Percentiles rank a stretch among this genome's conserved stretches.
phyloP scores from a whole-genome alignment of 805 yeast genomes.

The Myxozyma melibiosi region DNA sequence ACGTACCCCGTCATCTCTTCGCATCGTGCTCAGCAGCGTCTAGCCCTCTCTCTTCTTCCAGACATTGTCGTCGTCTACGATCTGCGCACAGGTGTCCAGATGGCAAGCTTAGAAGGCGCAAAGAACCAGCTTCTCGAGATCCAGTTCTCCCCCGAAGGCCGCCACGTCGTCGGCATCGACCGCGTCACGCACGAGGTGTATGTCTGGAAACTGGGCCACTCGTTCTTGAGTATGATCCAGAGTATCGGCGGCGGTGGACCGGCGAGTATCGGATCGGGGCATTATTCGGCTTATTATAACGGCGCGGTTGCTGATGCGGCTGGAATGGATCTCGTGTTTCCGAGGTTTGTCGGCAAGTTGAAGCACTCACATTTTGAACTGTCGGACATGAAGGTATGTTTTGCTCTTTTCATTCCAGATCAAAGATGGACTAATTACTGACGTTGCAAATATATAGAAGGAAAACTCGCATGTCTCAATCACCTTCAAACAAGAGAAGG shows the following conservation, averaged over 20 bases:
- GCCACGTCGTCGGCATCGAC: constrained; percentile 33
- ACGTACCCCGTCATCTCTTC: constrained; percentile 32
- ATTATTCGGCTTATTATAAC: constrained; percentile 11
- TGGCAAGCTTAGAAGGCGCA: constrained; percentile 34
- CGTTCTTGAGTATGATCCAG: constrained; percentile 33
- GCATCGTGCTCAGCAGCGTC: constrained; percentile 35
- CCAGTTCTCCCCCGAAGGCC: constrained; percentile 34
- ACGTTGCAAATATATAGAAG: constrained; percentile 1
- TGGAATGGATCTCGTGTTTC: constrained; percentile 28
- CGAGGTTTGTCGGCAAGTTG: constrained; percentile 28
- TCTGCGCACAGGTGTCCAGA: constrained; percentile 34
- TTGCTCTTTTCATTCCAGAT: neutral
- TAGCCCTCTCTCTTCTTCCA: constrained; percentile 32
- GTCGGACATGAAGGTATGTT: constrained; percentile 17
- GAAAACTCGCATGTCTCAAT: constrained; percentile 9
- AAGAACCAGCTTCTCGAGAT: constrained; percentile 19
- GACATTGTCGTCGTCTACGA: constrained; percentile 34
- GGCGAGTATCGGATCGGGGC: neutral
- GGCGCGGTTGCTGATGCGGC: constrained; percentile 20
- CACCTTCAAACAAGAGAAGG: constrained; percentile 27
- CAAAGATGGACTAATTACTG: neutral
- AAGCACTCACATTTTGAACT: constrained; percentile 1
- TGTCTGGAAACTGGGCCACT: constrained; percentile 35
- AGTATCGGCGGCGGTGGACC: constrained; percentile 30
- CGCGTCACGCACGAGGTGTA: constrained; percentile 21